These are phyloP conservation scores for Metschnikowia lochheadii DNA, from an alignment of 805 yeast genomes.

Conservation along the genomic window DNA sequence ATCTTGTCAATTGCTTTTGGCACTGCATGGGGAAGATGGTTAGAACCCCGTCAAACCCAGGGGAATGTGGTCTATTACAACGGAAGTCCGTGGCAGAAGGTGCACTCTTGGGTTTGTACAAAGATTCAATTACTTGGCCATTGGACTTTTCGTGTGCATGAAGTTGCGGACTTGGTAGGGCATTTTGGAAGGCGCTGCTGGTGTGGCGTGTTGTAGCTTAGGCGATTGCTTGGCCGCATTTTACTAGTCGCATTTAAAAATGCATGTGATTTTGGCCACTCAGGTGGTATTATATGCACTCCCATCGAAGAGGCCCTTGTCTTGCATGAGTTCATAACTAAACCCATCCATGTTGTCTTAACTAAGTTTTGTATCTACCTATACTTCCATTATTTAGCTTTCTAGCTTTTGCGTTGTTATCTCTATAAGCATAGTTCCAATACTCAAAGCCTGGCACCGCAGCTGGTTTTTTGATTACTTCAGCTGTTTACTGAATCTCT, in stretches of 20 bases:
- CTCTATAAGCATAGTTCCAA: background rate
- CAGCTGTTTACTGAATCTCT: background rate
- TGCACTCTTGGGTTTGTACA: background rate
- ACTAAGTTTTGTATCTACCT: too few relatives aligned
- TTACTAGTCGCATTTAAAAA: background rate
- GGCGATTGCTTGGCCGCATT: background rate
- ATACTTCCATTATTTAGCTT: too few relatives aligned
- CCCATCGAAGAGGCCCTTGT: background rate
- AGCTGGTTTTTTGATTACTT: background rate
- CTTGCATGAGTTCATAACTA: too few relatives aligned
- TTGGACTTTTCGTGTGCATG: background rate
- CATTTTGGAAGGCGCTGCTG: background rate
- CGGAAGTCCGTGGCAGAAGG: background rate
- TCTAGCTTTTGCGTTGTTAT: background rate
- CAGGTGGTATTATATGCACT: background rate
- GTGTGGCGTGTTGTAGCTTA: constrained; percentile 2
- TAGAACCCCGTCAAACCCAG: background rate
- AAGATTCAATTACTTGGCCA: background rate
- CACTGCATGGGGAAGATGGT: background rate
- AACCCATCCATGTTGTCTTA: too few relatives aligned
- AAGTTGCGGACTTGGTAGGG: background rate
- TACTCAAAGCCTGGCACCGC: background rate
- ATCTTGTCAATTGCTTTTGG: background rate
- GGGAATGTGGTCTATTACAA: background rate
- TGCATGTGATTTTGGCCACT: constrained; percentile 1